These are phyloP conservation scores for Clonostachys chloroleuca DNA, from an alignment of 2,329 filamentous ascomycete species.

Conservation along the genomic window DNA sequence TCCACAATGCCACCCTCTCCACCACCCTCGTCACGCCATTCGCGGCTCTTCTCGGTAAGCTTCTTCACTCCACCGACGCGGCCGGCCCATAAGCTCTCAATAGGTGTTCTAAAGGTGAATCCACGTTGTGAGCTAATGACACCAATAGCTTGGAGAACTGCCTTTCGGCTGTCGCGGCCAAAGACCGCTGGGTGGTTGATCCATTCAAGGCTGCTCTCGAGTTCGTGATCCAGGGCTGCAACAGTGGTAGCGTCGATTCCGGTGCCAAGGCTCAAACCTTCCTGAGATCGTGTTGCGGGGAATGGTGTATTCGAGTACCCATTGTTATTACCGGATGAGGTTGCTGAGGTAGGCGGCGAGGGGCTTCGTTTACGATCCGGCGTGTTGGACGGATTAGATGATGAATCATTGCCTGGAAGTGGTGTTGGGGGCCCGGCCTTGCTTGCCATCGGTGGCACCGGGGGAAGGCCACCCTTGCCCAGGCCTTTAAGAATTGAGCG, in stretches of 20 bases:
- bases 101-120: constrained; percentile 87
- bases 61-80: constrained; percentile 77
- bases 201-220: constrained; percentile 91
- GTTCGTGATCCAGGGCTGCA: constrained; percentile 81
- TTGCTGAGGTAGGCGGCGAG: constrained; percentile 46
- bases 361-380: constrained; percentile 52
- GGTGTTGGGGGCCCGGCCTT: constrained; percentile 44
- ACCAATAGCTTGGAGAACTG: constrained; percentile 91
- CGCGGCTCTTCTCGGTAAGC: constrained; percentile 77
- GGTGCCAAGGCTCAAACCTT: constrained; percentile 54
- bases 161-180: constrained; percentile 87
- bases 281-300: constrained; percentile 48
- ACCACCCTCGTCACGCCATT: constrained; percentile 85
- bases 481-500: constrained; percentile 93
- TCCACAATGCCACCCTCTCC: constrained; percentile 64
- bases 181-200: constrained; percentile 97
- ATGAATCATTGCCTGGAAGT: constrained; percentile 36
- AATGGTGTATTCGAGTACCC: constrained; percentile 36
- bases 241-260: constrained; percentile 85
- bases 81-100: constrained; percentile 84
- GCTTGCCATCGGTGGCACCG: constrained; percentile 63
- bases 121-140: constrained; percentile 93
- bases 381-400: constrained; percentile 36
- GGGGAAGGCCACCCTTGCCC: constrained; percentile 89
- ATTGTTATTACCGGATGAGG: constrained; percentile 30